phyloP scores from a whole-genome alignment of 371 early-diverging fungal species.

The Lichtheimia ramosa region DNA sequence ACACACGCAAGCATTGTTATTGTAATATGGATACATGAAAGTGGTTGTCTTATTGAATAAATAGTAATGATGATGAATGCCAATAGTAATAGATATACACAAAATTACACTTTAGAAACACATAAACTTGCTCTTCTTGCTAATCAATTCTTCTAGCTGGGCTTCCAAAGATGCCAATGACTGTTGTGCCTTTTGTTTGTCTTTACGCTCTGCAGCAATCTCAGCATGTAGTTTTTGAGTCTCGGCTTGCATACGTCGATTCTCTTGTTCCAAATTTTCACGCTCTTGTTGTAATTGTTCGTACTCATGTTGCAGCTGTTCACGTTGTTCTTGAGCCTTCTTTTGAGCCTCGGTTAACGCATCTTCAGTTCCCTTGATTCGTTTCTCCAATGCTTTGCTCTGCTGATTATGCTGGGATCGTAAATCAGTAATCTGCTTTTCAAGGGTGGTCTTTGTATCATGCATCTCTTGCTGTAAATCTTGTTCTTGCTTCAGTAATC shows the following conservation, averaged over 20 bases:
- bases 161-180: constrained; percentile 22
- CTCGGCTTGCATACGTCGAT: constrained; percentile 4
- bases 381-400: not conserved
- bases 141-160: constrained; percentile 31
- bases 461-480: constrained; percentile 11
- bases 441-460: not conserved
- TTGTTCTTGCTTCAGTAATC: constrained; percentile 22
- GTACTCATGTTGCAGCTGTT: not conserved
- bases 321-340: not conserved
- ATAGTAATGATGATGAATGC: too few relatives aligned
- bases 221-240: constrained; percentile 16
- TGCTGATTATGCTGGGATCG: not conserved
- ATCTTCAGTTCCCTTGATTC: not conserved
- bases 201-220: constrained; percentile 17
- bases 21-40: too few relatives aligned
- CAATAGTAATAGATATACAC: too few relatives aligned
- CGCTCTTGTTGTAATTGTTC: constrained; percentile 2
- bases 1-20: too few relatives aligned
- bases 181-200: constrained; percentile 27
- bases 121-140: constrained; percentile 36
- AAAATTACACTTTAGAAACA: constrained; percentile 23
- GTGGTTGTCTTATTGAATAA: too few relatives aligned
- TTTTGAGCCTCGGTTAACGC: not conserved
- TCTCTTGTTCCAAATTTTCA: not conserved
- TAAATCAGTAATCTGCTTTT: not conserved